Base-by-base conservation (phyloP, 225 moss, liverwort and hornwort species). In the Ulota crispa region DNA sequence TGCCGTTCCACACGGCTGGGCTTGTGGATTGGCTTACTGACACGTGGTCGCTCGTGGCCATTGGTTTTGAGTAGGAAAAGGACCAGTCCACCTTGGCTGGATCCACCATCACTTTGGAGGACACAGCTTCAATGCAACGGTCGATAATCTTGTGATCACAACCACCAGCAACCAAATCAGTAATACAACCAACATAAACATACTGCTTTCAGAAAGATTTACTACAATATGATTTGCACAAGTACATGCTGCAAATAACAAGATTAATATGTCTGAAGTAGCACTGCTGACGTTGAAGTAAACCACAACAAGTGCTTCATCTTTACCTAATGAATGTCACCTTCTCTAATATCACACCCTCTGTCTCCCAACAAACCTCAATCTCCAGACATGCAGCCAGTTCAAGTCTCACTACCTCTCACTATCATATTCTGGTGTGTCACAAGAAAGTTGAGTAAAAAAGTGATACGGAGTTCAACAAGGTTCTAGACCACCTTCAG, bases 71-170 rank as follows among this genome's bases (percentile, higher is more conserved):
- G 82, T 96, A 87, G 24, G 93, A 90, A 81, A 96, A 93, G 8
- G 93, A 92, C 93, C 95, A 95, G 70, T 95, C 91, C 28, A 95
- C 95, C 75, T 85, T 90, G 1, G 80, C 59, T 30, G 81, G 86
- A 74, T 93, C 88, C 28, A 87, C 83, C 15, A 81, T 76, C 24
- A 91, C 90, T 85, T 95, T 96, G 28, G 88, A 92, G 32, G 92
- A 89, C 63, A 96, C 89, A 2, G 93, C 81, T 34, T 93, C 92
- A 32, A 96, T 86, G 70, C 92, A 95, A 31, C 96, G 85, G 15
- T 83, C 84, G 15, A 87, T 81, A 52, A 91, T 78, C 91, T 91
- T 64, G 70, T 18, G 21, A 68, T 37, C 75, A 75, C 8, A 55
- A 32, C 64, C 84, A 80, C 63, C 60, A 64, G 67, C 24, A 69